phyloP scores from a whole-genome alignment of 208 protist species.

The Tritrichomonas foetus region DNA sequence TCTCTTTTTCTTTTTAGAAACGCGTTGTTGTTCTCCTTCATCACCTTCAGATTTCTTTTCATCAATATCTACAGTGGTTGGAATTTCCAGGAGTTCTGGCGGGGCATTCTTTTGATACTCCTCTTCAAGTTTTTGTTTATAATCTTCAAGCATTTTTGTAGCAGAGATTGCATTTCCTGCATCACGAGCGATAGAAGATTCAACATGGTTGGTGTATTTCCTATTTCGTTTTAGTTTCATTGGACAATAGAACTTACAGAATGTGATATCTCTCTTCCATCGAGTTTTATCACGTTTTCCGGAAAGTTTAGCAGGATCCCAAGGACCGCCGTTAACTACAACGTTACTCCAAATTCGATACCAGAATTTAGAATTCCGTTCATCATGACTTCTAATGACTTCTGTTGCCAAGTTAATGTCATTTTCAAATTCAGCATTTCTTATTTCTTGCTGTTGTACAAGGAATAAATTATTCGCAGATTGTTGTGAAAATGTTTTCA shows the following conservation, averaged over 20 bases:
- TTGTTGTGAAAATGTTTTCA: background rate
- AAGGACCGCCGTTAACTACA: background rate
- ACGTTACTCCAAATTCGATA: background rate
- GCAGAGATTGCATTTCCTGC: background rate
- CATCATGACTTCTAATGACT: background rate
- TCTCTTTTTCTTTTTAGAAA: no score
- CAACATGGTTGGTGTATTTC: background rate
- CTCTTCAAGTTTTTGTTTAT: background rate
- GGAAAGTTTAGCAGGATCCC: background rate
- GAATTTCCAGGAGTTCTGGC: background rate
- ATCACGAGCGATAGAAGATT: background rate
- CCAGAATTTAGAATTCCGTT: background rate
- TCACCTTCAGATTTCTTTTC: no score
- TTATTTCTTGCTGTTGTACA: background rate
- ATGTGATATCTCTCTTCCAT: background rate
- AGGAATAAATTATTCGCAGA: background rate
- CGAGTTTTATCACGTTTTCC: no score
- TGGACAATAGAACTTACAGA: background rate
- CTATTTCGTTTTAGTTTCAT: background rate
- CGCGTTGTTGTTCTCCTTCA: no score
- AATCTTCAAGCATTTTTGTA: background rate
- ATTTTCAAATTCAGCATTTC: background rate
- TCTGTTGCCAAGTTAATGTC: background rate
- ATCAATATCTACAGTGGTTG: background rate
- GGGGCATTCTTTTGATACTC: background rate